Evolutionary conservation across 495 filamentous ascomycete genomes (phyloP), one percentile per base, ranked within the genome.

Genomic region (Neurospora tetraspora): DNA sequence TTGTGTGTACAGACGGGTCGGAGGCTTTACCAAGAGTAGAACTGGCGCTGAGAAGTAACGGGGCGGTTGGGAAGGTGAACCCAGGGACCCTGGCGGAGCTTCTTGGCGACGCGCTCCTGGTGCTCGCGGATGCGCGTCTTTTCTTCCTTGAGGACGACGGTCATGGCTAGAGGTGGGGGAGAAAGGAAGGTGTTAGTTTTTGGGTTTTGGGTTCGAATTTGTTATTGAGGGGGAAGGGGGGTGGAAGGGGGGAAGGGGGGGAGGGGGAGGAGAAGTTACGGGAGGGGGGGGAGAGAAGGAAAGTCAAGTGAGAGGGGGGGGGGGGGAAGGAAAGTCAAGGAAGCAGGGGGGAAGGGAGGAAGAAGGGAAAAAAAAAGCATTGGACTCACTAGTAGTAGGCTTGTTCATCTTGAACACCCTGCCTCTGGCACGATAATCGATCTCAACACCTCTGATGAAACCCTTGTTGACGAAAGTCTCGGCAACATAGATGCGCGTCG

Each of bases 391-490:
- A 37, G 96, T 92, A 71, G 87, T 85, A 2, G 93, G 95, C 75
- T 86, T 85, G 61, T 83, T 83, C 79, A 94, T 80, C 4, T 82
- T 75, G 78, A 91, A 83, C 18, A 91, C 86, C 68, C 83, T 79
- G 14, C 93, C 93, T 73, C 91, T 84, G 1, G 93, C 93, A 72
- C 93, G 88, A 79, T 89, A 90, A 72, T 91, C 89, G 5, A 83
- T 77, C 5, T 82, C 82, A 27, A 53, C 73, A 2, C 83, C 86
- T 77, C 90, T 90, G 36, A 27, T 71, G 0, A 83, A 80, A 3
- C 94, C 92, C 73, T 90, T 90, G 73, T 91, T 92, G 31, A 97
- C 94, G 94, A 94, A 99, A 9, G 94, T 93, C 83, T 98, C 87
- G 71, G 90, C 89, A 73, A 99, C 86, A 81, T 97, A 99, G 72